Evolutionary conservation across 192 early-diverging fungal genomes (phyloP), one percentile per base, ranked within the genome.

Genomic region (Coemansia aciculifera): DNA sequence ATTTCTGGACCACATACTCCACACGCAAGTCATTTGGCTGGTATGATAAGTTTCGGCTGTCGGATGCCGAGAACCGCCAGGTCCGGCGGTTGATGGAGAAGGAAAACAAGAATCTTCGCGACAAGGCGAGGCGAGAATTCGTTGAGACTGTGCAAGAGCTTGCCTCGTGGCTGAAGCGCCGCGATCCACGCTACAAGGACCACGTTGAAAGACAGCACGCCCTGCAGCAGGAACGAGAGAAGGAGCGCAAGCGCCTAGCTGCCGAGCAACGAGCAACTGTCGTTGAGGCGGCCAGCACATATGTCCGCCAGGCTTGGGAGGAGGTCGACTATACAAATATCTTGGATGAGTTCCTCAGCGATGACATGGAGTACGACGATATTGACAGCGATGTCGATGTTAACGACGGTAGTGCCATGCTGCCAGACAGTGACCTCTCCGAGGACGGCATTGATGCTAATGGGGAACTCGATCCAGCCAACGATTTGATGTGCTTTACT

Each of bases 11-110:
- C 29, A 89, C 87, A 17, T 99, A 98, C 70, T 77, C 90, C 1
- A 87, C 90, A 13, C 74, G 81, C 66, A 98, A 98, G 78, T 90
- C 89, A n/a, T 99, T 98, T 68, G 85, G 86, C 32, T 99, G 97
- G 97, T 85, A 85, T 54, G 97, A 99, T 79, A 90, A 95, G 64
- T 94, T 89, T 79, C 82, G 89, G 11, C 85, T 94, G 3, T 82
- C 89, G 0, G 94, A 96, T 49, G 84, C 84, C 36, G 92, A 91
- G 24, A 93, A 96, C 82, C 87, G 97, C 23, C 77, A 85, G 38
- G 73, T 92, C 7, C 87, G 92, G 12, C 84, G 95, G 34, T 75
- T 87, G 13, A 96, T 97, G 92, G 95, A 98, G 68, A 92, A 91
- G 65, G 90, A 97, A 61, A 99, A 99, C 84, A 87, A 89, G 66